Base-by-base conservation (phyloP, 192 early-diverging fungal genomes). In the Neocallimastix lanati region DNA sequence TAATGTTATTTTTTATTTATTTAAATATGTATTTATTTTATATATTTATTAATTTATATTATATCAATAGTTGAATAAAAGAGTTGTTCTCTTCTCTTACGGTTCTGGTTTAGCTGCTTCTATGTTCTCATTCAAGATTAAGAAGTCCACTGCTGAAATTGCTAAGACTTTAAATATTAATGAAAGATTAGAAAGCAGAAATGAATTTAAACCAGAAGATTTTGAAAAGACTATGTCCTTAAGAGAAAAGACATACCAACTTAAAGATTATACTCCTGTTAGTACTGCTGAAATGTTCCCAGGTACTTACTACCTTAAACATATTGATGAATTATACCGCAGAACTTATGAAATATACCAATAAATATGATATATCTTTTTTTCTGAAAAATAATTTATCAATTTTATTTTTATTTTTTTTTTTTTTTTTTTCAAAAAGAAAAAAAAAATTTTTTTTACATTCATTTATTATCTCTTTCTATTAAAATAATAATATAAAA, bases 61-160 rank as follows among this genome's bases (percentile, higher is more conserved):
- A 33, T 6, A 33, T 4, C 7, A 27, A 67, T 81, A 89, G 84
- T 67, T 89, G 28, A 88, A 92, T 87, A 98, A 97, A 85, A 93
- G 96, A 77, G 84, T 99, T 29, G 88, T 89, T 29, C 35, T 97
- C 79, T 99, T 95, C 85, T 97, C 98, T 13, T 99, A 98, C 83
- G 98, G 98, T 78, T 96, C 95, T 11, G 98, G 98, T 40, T 93
- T 96, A 37, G 92, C 98, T 77, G 91, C 96, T 37, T 93, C 96
- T 78, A 93, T 97, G 88, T 95, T 96, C 85, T 97, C 96, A 29
- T 86, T 97, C 84, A 92, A 91, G 82, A 92, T 98, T 30, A 86
- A 86, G 76, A 86, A 84, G 29, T 87, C 91, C 76, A 92, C 92
- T 78, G 81, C 84, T 16, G 78, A 84, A 76, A 92, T 97, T 80